Evolutionary conservation across 495 filamentous ascomycete species (phyloP), one percentile per base, ranked within the genome.

Genomic region (Penicillium bialowiezense): DNA sequence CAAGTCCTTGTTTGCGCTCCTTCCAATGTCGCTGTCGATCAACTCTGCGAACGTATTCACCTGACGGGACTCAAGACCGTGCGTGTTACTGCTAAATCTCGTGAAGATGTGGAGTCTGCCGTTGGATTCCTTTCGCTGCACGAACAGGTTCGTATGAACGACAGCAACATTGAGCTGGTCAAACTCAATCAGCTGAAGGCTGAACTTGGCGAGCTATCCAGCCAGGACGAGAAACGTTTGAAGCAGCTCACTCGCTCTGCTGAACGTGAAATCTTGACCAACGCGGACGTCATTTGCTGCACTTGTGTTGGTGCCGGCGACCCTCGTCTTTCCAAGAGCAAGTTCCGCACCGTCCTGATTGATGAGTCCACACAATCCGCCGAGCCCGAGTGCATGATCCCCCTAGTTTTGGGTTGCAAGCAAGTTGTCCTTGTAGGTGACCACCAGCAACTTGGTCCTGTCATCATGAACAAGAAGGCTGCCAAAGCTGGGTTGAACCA

Each of bases 381-480:
- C 7, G 93, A 99, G 66, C 93, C 93, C 1, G 93, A 99, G 65
- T 97, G 95, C 69, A 96, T 97, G 92, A 99, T 99, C 60, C 93
- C 93, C 17, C 74, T 99, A 35, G 93, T 99, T 35, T 77, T 99
- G 6, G 95, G 93, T 24, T 97, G 93, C 76, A 99, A 97, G 75
- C 93, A 99, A 64, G 90, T 96, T 24, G 93, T 99, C 3, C 82
- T 99, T 15, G 93, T 99, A 40, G 93, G 93, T 50, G 93, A 99
- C 71, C 95, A 99, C 69, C 95, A 97, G 67, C 93, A 99, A 68
- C 84, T 99, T 49, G 93, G 93, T 0, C 93, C 93, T 7, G 93
- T 99, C 58, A 97, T 99, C 67, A 99, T 99, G 95, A 97, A 97
- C 78, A 99, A 99, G 81, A 97, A 97, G 69, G 93, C 93, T 3